Conservation (phyloP, 306 rosid genomes). For the Fragaria ananassa region DNA sequence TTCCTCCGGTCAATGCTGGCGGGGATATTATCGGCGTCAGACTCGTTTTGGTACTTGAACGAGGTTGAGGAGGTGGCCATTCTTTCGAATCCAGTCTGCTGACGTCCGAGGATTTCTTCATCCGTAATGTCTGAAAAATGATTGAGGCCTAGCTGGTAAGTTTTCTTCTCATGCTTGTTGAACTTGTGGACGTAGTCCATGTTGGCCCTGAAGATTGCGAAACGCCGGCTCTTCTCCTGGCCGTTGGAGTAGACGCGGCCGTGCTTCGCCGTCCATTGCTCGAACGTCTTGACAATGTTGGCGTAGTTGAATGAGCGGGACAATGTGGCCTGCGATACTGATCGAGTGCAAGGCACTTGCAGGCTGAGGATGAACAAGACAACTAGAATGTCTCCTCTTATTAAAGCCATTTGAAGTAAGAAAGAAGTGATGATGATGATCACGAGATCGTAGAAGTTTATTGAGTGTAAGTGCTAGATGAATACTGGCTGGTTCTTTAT, state of each 20-base stretch:
- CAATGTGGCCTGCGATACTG: too few species aligned
- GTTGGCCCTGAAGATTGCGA: constrained; percentile 29
- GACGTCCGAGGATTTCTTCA: constrained; percentile 18
- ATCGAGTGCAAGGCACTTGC: too few species aligned
- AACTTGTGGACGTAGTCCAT: constrained; percentile 22
- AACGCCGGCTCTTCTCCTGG: constrained; percentile 27
- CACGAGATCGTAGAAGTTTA: too few species aligned
- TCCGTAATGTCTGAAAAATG: constrained; percentile 29
- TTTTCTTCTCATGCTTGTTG: constrained; percentile 18
- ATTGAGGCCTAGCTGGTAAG: constrained; percentile 25
- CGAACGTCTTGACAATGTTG: constrained; percentile 11
- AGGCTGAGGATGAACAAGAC: too few species aligned
- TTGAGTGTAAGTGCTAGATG: too few species aligned
- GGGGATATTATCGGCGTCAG: constrained; percentile 11
- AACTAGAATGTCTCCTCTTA: too few species aligned
- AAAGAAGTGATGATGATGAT: too few species aligned
- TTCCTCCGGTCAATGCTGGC: constrained; percentile 31
- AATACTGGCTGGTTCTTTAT: too few species aligned
- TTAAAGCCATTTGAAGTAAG: too few species aligned
- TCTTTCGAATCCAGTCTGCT: constrained; percentile 14
- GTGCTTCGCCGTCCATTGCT: constrained; percentile 29
- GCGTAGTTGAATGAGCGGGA: not conserved
- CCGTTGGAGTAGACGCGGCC: constrained; percentile 19
- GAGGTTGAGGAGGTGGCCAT: not conserved
- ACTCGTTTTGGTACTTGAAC: constrained; percentile 30